Evolutionary conservation across 2,329 filamentous ascomycete species (phyloP), one percentile per base, ranked within the genome.

Genomic region (Fusarium sp.): DNA sequence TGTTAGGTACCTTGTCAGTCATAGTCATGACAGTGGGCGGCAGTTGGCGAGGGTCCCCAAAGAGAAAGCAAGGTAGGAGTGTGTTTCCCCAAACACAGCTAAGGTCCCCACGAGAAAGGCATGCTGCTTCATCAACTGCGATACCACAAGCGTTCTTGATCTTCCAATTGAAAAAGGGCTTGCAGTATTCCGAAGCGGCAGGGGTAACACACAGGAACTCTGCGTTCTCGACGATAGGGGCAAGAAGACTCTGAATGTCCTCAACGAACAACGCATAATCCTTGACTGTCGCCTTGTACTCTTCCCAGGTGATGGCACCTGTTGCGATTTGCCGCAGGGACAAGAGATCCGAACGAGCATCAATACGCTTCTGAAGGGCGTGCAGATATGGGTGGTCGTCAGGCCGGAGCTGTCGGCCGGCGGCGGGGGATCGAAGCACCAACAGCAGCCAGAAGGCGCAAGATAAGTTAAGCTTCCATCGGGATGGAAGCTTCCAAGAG

Each of bases 71-170:
- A 1, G 72, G 73, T 10, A 65, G 41, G 4, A 73, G 47, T 4
- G 53, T 61, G 15, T 74, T 74, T 17, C 73, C 71, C 71, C 72
- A 71, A 55, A 70, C 32, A 23, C 68, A 70, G 27, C 51, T 63
- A 1, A 71, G 52, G n/a, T 75, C 73, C 22, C 40, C 52, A 4
- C 68, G 65, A n/a, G 63, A 62, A 37, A 72, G 57, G 48, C 70
- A 73, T 19, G 48, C 69, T 6, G 69, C 73, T 33, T 75, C 71
- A 23, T 75, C 73, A 8, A 75, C 27, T 3, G 55, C 65, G 25
- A 75, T 4, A 6, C 56, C 64, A 5, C 23, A 9, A 4, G 56
- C 47, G 7, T 15, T 6, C 1, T 37, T 7, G 22, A 17, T 7
- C 50, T 65, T 65, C 48, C 27, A 59, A 1, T 4, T 13, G 4